Evolutionary conservation across 2,329 filamentous ascomycete species (phyloP).

Genomic region (Elsinoe fawcettii): DNA sequence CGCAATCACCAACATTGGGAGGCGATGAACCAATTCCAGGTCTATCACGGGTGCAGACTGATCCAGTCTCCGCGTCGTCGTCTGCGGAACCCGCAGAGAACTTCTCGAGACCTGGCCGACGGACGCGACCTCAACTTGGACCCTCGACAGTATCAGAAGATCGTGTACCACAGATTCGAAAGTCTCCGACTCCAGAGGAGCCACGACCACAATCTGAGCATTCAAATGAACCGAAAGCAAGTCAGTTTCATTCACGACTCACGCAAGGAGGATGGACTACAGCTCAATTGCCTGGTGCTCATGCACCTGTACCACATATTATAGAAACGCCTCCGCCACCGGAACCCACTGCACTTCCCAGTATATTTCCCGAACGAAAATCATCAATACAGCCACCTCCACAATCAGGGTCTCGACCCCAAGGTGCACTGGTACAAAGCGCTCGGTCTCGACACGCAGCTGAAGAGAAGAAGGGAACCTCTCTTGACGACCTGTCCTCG

Average conservation of each 20-base stretch:
- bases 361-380: constrained; percentile 43
- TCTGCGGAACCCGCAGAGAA: constrained; percentile 40
- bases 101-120: constrained; percentile 54
- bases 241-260: constrained; percentile 49
- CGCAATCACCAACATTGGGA: constrained; percentile 38
- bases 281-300: constrained; percentile 43
- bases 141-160: constrained; percentile 27
- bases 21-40: constrained; percentile 44
- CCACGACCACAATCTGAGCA: constrained; percentile 19
- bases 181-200: constrained; percentile 14
- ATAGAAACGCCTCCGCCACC: constrained; percentile 54
- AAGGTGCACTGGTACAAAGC: constrained; percentile 33
- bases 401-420: neutral
- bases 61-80: constrained; percentile 40
- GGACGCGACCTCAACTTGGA: constrained; percentile 36
- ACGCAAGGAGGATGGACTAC: constrained; percentile 50
- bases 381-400: constrained; percentile 35
- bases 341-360: constrained; percentile 20
- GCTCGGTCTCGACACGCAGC: neutral
- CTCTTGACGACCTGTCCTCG: constrained; percentile 57
- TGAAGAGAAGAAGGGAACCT: constrained; percentile 13
- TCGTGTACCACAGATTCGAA: constrained; percentile 14
- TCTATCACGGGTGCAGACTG: constrained; percentile 60
- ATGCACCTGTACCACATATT: constrained; percentile 48
- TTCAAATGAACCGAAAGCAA: constrained; percentile 27